Conservation (phyloP, 768 basidiomycete genomes). For the Termitomyces sp. region DNA sequence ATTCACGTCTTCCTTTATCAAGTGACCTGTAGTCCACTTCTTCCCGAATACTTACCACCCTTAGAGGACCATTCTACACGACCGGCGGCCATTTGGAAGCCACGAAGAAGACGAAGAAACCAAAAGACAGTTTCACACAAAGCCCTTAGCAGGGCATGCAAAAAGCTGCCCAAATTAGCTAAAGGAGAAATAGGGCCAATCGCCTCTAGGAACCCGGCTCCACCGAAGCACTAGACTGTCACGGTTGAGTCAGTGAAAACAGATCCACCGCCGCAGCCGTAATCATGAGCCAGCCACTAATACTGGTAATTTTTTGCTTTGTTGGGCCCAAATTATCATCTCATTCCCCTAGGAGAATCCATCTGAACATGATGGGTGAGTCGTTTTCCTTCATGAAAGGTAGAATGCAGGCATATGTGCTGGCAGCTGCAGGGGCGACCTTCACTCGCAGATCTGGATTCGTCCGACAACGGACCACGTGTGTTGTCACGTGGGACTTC, state of each 20-base stretch:
- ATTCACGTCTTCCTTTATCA: neutral
- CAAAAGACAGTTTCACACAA: neutral
- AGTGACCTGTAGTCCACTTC: neutral
- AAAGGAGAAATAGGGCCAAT: neutral
- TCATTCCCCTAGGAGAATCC: neutral
- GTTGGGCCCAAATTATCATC: neutral
- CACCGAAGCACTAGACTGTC: neutral
- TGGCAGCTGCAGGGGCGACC: neutral
- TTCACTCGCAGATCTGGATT: neutral
- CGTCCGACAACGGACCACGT: neutral
- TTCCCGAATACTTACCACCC: neutral
- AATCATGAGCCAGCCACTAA: neutral
- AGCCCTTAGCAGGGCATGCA: neutral
- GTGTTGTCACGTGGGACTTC: neutral
- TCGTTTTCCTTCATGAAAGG: neutral
- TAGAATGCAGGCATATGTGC: neutral
- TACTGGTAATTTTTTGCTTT: neutral
- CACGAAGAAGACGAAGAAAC: no score
- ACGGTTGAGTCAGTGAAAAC: neutral
- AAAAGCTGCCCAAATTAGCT: neutral
- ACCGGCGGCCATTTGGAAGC: neutral
- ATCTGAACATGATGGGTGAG: constrained; percentile 1
- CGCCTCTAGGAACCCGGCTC: neutral
- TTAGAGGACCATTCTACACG: neutral
- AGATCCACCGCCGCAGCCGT: neutral